Evolutionary conservation across 768 basidiomycete genomes (phyloP), one percentile per base, ranked within the genome.

Genomic region (Phanerochaete sordida): DNA sequence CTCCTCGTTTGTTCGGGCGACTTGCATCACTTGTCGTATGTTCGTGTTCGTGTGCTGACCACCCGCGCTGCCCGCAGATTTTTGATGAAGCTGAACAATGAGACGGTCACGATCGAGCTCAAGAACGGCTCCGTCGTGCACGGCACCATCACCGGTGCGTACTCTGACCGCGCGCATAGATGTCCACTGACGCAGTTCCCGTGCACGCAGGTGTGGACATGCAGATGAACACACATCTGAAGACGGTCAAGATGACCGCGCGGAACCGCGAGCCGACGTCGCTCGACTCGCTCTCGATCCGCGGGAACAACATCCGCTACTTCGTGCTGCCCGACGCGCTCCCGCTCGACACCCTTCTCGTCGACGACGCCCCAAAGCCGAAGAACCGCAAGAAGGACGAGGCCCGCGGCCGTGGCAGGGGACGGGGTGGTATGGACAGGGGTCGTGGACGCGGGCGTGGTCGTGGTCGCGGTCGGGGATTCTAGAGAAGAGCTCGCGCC

Each of bases 51-150:
- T 45, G 28, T 50, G 48, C 66, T 64, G 48, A 63, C 68, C 31
- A 37, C 45, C 61, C 30, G 52, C 35, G n/a, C 54, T 59, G 56
- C 51, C 16, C 58, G 30, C 70, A 96, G 93, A 75, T 98, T 96
- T 79, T 84, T 97, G 81, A 99, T 98, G 96, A 99, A 98, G 83
- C 77, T 99, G 78, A 96, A 97, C 83, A 98, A 98, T 74, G 96
- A 99, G 82, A 95, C 96, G 64, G 95, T 98, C 67, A 93, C 95
- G 63, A 85, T 98, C 73, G 95, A 99, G 80, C 83, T 99, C 66
- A 99, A 99, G 78, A 98, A 99, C 68, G 97, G 97, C 28, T 93
- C 93, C 0, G 77, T 94, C 54, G 88, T 99, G 16, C 91, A 96
- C 69, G 96, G 96, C 12, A 99, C 96, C 24, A 97, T 98, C 74